phyloP scores from a whole-genome alignment of 2,329 filamentous ascomycete genomes.

The Diaporthe eres region DNA sequence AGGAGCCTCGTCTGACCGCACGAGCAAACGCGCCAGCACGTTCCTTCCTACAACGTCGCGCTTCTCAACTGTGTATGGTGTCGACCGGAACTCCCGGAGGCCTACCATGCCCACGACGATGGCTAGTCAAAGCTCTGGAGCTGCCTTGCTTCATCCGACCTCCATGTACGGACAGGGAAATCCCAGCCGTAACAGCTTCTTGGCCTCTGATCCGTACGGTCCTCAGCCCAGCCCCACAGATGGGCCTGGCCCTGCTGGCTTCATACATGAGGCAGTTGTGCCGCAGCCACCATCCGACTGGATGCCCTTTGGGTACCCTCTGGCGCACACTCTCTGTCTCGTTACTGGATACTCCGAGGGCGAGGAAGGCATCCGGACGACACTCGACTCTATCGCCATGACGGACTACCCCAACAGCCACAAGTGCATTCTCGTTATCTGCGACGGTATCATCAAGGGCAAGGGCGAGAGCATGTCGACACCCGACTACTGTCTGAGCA shows the following conservation, averaged over 20 bases:
- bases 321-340: conserved; percentile 93
- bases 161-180: conserved; percentile 80
- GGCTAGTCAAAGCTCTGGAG: conserved; percentile 87
- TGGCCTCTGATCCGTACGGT: conserved; percentile 70
- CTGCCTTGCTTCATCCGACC: conserved; percentile 78
- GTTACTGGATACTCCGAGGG: conserved; percentile 98
- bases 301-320: conserved; percentile 95
- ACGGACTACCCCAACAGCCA: conserved; percentile 99
- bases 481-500: conserved; percentile 88
- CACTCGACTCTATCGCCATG: conserved; percentile 94
- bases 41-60: conserved; percentile 95
- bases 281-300: conserved; percentile 97
- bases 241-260: conserved; percentile 87
- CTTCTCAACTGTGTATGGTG: conserved; percentile 91
- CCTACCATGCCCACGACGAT: conserved; percentile 86
- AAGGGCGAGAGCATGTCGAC: conserved; percentile 89
- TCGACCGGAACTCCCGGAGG: conserved; percentile 70
- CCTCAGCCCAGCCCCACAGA: conserved; percentile 69
- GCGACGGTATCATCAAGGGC: conserved; percentile 97
- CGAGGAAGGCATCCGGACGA: conserved; percentile 91
- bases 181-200: conserved; percentile 75
- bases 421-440: conserved; percentile 96
- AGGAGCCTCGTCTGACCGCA: conserved; percentile 74
- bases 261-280: conserved; percentile 95
- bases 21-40: conserved; percentile 83